Evolutionary conservation across 805 yeast genomes (phyloP).

Genomic region (Kazachstania bromeliacearum): DNA sequence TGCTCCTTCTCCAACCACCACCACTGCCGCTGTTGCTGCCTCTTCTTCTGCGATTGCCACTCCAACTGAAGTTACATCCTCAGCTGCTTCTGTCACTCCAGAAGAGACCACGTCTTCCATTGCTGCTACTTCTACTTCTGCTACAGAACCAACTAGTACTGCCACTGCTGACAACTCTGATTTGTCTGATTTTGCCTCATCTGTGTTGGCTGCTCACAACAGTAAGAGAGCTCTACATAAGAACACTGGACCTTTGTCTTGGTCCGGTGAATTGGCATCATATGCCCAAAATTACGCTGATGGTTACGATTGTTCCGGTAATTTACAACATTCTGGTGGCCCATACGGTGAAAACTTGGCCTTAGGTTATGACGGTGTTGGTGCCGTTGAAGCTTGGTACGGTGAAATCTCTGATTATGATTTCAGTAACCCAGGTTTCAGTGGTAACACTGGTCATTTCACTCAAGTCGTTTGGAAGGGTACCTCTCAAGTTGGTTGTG

Average conservation of each 20-base stretch:
- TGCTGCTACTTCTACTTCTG: background rate
- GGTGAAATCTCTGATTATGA: conserved; percentile 49
- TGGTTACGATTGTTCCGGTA: conserved; percentile 46
- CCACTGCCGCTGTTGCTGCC: background rate
- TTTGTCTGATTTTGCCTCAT: conserved; percentile 4
- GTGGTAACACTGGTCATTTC: conserved; percentile 51
- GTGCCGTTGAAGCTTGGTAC: conserved; percentile 66
- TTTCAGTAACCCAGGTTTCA: conserved; percentile 40
- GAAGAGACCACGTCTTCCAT: conserved; percentile 6
- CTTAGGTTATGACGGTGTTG: conserved; percentile 39
- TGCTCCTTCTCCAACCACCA: background rate
- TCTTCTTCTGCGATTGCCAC: background rate
- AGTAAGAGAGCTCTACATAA: conserved; percentile 33
- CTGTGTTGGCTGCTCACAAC: conserved; percentile 35
- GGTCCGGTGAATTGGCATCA: conserved; percentile 38
- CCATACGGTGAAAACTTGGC: conserved; percentile 71
- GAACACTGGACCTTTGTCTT: conserved; percentile 31
- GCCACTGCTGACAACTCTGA: conserved; percentile 1
- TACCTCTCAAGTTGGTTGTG: conserved; percentile 60
- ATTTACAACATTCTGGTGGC: conserved; percentile 47
- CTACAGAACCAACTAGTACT: background rate
- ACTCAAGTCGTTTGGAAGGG: conserved; percentile 68
- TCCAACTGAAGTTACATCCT: background rate
- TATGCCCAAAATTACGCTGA: conserved; percentile 46
- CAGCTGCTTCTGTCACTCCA: background rate